Percentiles rank a stretch among this genome's conserved stretches.
Evolutionary conservation across 257 asterid genomes (phyloP).

Genomic region (Penstemon newberryi): DNA sequence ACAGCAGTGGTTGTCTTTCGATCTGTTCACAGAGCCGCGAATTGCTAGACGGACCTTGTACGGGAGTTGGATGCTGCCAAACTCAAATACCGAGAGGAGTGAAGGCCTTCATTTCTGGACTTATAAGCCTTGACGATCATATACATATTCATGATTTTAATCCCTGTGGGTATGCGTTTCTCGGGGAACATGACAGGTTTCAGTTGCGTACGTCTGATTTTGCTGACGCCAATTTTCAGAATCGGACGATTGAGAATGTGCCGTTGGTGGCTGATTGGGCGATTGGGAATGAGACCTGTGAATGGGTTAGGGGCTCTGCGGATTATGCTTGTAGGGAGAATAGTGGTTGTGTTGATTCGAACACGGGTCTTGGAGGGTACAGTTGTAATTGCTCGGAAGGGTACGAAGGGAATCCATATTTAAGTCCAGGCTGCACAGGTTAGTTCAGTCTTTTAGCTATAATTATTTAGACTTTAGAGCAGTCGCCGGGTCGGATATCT

Average conservation of each 20-base stretch:
- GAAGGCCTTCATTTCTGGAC: neutral
- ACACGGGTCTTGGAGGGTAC: conserved; percentile 32
- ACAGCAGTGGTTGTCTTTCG: conserved; percentile 24
- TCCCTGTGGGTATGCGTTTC: conserved; percentile 32
- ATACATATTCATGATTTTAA: neutral
- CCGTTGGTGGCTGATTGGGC: conserved; percentile 36
- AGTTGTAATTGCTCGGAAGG: conserved; percentile 34
- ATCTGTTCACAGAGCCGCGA: conserved; percentile 4
- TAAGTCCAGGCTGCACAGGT: conserved; percentile 39
- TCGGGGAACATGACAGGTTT: conserved; percentile 18
- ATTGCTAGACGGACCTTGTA: conserved; percentile 19
- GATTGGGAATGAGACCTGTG: conserved; percentile 27
- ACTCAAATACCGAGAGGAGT: conserved; percentile 21
- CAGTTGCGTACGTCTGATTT: neutral
- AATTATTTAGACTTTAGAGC: too few species aligned
- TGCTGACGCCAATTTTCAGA: neutral
- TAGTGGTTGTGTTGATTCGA: conserved; percentile 32
- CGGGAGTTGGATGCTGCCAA: conserved; percentile 36
- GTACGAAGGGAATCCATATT: conserved; percentile 40
- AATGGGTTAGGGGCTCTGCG: neutral
- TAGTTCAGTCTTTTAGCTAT: neutral
- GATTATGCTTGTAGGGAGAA: conserved; percentile 28
- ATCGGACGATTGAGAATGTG: conserved; percentile 14
- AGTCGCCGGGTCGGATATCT: too few species aligned
- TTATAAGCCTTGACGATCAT: neutral